Conservation (phyloP, 139 green algal species). For the Chlorokybus atmophyticus region DNA sequence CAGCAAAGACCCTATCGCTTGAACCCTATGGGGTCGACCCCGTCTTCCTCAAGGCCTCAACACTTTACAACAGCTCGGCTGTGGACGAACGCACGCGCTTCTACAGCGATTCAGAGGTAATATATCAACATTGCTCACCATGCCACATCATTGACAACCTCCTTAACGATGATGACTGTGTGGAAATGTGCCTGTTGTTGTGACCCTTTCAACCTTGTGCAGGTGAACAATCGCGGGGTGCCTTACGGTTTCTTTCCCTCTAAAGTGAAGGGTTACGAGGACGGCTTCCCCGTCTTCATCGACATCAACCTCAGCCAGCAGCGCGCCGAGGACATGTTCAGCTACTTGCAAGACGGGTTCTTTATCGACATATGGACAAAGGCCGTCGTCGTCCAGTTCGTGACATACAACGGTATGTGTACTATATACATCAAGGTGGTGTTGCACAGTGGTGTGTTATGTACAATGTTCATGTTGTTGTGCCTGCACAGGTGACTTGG, state of each 20-base stretch:
- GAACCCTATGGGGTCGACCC: constrained; percentile 9
- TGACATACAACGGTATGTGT: constrained; percentile 82
- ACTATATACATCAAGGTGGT: too few relatives aligned
- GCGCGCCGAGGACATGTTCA: background rate
- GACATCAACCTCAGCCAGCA: constrained; percentile 17
- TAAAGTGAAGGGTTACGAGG: constrained; percentile 45
- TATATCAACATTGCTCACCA: too few relatives aligned
- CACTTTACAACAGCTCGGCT: background rate
- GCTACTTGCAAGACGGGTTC: constrained; percentile 12
- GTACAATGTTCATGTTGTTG: too few relatives aligned
- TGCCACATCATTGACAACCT: too few relatives aligned
- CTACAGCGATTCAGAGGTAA: too few relatives aligned
- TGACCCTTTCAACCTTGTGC: too few relatives aligned
- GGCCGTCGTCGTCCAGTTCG: constrained; percentile 41
- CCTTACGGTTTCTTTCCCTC: background rate
- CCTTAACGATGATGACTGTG: background rate
- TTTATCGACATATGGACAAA: constrained; percentile 40
- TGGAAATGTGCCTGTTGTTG: background rate
- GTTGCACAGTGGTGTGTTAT: too few relatives aligned
- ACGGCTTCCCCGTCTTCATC: constrained; percentile 26
- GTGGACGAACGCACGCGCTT: too few relatives aligned
- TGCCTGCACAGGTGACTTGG: too few relatives aligned
- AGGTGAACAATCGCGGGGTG: too few relatives aligned
- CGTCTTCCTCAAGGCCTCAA: constrained; percentile 6
- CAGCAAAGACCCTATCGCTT: too few relatives aligned